Conservation (phyloP, 2,329 filamentous ascomycete species). For the Ophiostoma tasmaniense region DNA sequence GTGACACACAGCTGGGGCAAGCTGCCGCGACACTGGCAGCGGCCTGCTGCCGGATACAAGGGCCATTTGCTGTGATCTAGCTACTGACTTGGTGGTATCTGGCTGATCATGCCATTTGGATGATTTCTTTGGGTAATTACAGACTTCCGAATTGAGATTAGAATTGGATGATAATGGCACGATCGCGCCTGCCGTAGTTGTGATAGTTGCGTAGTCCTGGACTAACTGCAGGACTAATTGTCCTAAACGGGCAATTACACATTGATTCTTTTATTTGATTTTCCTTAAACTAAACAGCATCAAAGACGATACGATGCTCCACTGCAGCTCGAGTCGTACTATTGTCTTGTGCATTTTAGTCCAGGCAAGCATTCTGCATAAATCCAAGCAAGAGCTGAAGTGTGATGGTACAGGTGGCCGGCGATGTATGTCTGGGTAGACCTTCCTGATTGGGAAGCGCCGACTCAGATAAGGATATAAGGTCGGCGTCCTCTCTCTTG, state of each 20-base stretch:
- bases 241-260: not conserved
- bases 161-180: not conserved
- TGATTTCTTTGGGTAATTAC: not conserved
- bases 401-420: not conserved
- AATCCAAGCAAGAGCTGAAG: too few species aligned
- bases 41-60: conserved; percentile 7
- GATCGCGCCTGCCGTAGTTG: not conserved
- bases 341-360: not conserved
- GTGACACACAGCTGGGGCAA: conserved; percentile 74
- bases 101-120: not conserved
- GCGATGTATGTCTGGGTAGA: not conserved
- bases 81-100: not conserved
- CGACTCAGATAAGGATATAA: not conserved
- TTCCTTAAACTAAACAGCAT: not conserved
- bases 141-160: not conserved
- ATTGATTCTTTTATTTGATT: not conserved
- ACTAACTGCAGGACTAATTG: not conserved
- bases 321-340: not conserved
- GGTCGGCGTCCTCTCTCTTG: too few species aligned
- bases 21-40: conserved; percentile 18
- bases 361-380: not conserved
- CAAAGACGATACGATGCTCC: not conserved
- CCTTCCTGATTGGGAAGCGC: conserved; percentile 2
- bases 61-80: conserved; percentile 11
- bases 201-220: not conserved